These are phyloP conservation scores for Termitomyces sp. DNA, from an alignment of 768 basidiomycete genomes.

Conservation along the genomic window DNA sequence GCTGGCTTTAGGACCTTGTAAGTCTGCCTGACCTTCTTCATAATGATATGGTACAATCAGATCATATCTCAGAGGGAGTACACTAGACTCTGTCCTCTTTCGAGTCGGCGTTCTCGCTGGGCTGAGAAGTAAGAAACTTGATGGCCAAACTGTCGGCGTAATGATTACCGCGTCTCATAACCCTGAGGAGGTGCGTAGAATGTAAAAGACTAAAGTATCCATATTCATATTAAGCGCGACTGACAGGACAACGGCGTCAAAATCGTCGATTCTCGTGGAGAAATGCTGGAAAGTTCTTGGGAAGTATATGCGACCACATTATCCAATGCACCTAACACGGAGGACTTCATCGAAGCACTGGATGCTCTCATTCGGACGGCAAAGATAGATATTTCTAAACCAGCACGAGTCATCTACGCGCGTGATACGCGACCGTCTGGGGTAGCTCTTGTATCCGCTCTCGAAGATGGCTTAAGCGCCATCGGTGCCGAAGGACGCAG, in stretches of 20 bases:
- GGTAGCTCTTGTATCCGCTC: constrained; percentile 63
- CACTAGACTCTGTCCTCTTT: constrained; percentile 90
- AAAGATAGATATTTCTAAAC: constrained; percentile 76
- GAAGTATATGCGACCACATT: constrained; percentile 82
- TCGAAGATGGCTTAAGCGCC: constrained; percentile 80
- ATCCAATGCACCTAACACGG: constrained; percentile 77
- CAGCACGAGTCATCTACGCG: constrained; percentile 84
- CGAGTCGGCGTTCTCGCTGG: constrained; percentile 88
- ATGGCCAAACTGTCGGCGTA: constrained; percentile 89
- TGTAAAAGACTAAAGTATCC: constrained; percentile 6
- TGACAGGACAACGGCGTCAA: constrained; percentile 96
- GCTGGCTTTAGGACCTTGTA: constrained; percentile 93
- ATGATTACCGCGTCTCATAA: constrained; percentile 99
- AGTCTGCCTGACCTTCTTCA: constrained; percentile 26
- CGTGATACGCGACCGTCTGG: constrained; percentile 93
- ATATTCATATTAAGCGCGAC: not conserved
- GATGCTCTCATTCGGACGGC: constrained; percentile 54
- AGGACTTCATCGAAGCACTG: constrained; percentile 67
- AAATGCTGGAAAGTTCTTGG: constrained; percentile 96
- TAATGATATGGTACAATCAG: constrained; percentile 9
- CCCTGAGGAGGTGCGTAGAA: constrained; percentile 74
- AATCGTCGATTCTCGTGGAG: constrained; percentile 93
- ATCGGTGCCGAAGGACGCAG: constrained; percentile 66
- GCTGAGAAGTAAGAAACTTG: constrained; percentile 86
- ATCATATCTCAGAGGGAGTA: constrained; percentile 47